Base-by-base conservation (phyloP, 1,284 basidiomycete species). In the Rhodotorula mucilaginosa region DNA sequence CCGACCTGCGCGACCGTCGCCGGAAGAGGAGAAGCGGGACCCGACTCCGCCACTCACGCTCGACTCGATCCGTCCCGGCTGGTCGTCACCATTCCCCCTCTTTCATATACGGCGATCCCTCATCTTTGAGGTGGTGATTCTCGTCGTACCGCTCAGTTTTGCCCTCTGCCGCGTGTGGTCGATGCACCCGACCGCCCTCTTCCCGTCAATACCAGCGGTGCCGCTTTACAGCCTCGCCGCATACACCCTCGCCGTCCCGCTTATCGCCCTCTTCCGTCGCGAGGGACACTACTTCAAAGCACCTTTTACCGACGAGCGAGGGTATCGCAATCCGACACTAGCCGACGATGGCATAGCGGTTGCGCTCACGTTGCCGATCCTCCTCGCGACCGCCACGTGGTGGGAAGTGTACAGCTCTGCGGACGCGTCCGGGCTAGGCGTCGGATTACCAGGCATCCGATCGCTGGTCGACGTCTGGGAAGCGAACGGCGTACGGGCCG, bases 301-400 rank as follows among this genome's bases (percentile, higher is more conserved):
- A 12, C 78, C 79, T 23, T 80, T 80, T 64, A 80, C 79, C 56
- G 79, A 80, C 69, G 74, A 76, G 47, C 71, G 79, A 44, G 79
- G 79, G 4, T 80, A 79, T 65, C 70, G 79, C 31, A 67, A 73
- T 52, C 64, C 76, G 5, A 48, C 48, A 12, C 59, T 61, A 1
- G 78, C 78, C 5, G 79, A 80, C 65, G 78, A 80, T 54, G 79
- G 79, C 39, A 72, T 79, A 49, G 72, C 77, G 0, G 70, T 70
- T 1, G 79, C 76, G 5, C 67, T 79, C 21, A 67, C 65, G 8
- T 68, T 80, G 3, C 79, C 79, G 4, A 61, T 80, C 23, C 70
- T 80, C 5, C 70, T 80, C 47, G 66, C 76, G 0, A 62, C 70
- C 2, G 78, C 77, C 2, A 73, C 76, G 44, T 70, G 76, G 26